phyloP scores from a whole-genome alignment of 768 basidiomycete species.

The Cystofilobasidium ferigula region DNA sequence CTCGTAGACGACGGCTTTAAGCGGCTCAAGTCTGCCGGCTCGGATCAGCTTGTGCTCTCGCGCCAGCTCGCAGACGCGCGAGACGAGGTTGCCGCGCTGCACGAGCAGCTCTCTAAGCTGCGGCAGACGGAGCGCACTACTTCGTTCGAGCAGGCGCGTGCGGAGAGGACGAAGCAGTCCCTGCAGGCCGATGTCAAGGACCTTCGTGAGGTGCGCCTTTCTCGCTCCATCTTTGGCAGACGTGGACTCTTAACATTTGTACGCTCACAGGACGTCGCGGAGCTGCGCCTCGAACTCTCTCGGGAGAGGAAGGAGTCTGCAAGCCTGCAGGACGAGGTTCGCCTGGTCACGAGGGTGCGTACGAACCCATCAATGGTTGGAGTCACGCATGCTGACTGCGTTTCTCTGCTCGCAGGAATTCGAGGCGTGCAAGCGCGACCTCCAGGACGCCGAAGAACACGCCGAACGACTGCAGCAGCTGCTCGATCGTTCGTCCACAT shows the following conservation, averaged over 20 bases:
- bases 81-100: constrained; percentile 6
- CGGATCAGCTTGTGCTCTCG: constrained; percentile 20
- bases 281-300: background rate
- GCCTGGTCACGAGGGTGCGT: background rate
- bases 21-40: constrained; percentile 66
- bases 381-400: background rate
- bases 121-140: background rate
- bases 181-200: constrained; percentile 34
- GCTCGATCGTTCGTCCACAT: background rate
- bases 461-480: constrained; percentile 11
- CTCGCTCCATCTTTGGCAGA: background rate
- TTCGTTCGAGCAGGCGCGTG: background rate
- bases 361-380: too few relatives aligned
- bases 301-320: background rate
- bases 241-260: background rate
- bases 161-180: constrained; percentile 2
- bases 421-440: background rate
- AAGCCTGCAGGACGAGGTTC: background rate
- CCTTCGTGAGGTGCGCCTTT: constrained; percentile 29
- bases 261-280: background rate
- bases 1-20: constrained; percentile 82
- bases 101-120: constrained; percentile 1
- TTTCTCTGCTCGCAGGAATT: constrained; percentile 8
- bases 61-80: background rate
- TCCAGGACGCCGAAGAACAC: constrained; percentile 9